Base-by-base conservation (phyloP, 2,329 filamentous ascomycete genomes). In the Pseudogymnoascus sp. region DNA sequence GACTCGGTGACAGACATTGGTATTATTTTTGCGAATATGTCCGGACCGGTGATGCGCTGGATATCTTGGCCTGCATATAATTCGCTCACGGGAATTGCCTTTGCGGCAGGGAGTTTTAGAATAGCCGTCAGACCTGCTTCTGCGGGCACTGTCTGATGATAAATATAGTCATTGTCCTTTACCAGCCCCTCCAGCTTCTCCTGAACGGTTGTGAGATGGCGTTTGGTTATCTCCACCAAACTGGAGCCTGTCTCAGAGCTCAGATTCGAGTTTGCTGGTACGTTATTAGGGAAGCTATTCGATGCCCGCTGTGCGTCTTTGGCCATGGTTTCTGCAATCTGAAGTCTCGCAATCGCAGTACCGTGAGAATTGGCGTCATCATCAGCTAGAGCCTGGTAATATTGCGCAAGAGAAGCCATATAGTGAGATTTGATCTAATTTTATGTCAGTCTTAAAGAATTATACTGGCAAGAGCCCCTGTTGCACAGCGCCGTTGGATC, bases 131-230 rank as follows among this genome's bases (percentile, higher is more conserved):
- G 78, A 28, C 88, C 89, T 3, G 92, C 90, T 75, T 97, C 92
- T 8, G 88, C 87, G 0, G 95, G 93, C 1, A 99, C 88, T 1
- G 86, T 88, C 70, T 98, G 91, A 73, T 99, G 95, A 72, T 99
- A 99, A 73, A 99, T 96, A 75, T 95, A 98, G 73, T 99, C 95
- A 69, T 99, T 99, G 75, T 99, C 95, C 71, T 96, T 96, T 68
- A 84, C 82, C 60, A 93, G 82, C 65, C 90, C 87, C 16, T 81
- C 80, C 22, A 96, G 79, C 73, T 90, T 93, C 66, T 93, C 89
- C 72, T 96, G 89, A 2, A 96, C 88, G 33, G 86, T 88, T 0
- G 89, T 81, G 28, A 90, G 77, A 70, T 98, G 93, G 65, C 92
- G 85, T 74, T 91, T 96, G 14, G 91, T 88, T 67, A 96, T 84